phyloP scores from a whole-genome alignment of 2,329 filamentous ascomycete species.

The Diaporthe sp. region DNA sequence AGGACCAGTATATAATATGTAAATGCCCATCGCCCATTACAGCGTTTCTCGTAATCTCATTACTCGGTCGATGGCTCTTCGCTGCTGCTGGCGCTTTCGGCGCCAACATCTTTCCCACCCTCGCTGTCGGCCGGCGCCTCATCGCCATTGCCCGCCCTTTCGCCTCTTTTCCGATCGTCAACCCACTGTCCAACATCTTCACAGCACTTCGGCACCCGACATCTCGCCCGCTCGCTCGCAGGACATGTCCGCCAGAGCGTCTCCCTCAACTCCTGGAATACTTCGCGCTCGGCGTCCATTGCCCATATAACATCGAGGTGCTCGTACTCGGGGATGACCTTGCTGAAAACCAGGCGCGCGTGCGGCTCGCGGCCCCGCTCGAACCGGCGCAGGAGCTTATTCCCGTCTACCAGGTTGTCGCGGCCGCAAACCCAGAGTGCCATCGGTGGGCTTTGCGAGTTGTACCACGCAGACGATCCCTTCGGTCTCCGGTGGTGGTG shows the following conservation, averaged over 20 bases:
- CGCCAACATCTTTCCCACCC: constrained; percentile 35
- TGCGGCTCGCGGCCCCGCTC: constrained; percentile 84
- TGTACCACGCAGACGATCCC: constrained; percentile 82
- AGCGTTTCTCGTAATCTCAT: constrained; percentile 23
- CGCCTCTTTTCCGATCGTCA: constrained; percentile 42
- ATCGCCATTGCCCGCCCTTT: constrained; percentile 42
- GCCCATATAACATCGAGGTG: constrained; percentile 97
- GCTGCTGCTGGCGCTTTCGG: constrained; percentile 38
- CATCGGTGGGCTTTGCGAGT: constrained; percentile 82
- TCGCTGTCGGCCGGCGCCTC: constrained; percentile 44
- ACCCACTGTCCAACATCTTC: constrained; percentile 63
- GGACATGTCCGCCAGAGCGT: constrained; percentile 86
- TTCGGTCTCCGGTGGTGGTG: constrained; percentile 56
- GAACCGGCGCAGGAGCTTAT: constrained; percentile 80
- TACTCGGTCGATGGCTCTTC: constrained; percentile 33
- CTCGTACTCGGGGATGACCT: constrained; percentile 89
- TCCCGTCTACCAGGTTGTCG: constrained; percentile 88
- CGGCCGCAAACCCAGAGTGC: constrained; percentile 90
- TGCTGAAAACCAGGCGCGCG: constrained; percentile 84
- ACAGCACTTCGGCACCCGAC: constrained; percentile 76
- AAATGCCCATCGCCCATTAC: background rate
- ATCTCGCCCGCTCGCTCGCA: constrained; percentile 63
- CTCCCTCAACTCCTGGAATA: constrained; percentile 84
- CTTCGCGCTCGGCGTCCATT: constrained; percentile 86
- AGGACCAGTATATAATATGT: background rate